phyloP scores from a whole-genome alignment of 257 asterid genomes.

The Lithospermum erythrorhizon region DNA sequence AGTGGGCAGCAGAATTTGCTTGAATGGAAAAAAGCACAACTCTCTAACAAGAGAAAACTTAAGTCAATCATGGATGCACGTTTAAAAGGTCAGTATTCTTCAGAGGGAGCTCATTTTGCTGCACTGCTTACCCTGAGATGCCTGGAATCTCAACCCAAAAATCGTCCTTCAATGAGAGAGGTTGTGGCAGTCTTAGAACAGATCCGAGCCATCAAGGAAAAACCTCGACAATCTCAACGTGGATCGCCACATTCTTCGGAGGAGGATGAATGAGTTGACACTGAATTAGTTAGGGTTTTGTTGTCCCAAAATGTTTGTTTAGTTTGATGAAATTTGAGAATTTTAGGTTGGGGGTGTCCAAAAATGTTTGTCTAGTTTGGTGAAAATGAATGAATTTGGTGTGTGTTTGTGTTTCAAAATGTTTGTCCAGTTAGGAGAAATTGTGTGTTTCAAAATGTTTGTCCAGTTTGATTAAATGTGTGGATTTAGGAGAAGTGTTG shows the following conservation, averaged over 20 bases:
- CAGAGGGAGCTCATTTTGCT: conserved; percentile 19
- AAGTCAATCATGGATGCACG: conserved; percentile 29
- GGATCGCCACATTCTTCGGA: conserved; percentile 11
- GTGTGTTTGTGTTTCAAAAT: too few species aligned
- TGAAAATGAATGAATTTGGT: too few species aligned
- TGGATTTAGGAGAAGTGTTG: too few species aligned
- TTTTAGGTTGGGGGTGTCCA: too few species aligned
- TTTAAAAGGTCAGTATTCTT: conserved; percentile 30
- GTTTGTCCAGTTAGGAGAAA: too few species aligned
- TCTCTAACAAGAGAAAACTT: conserved; percentile 19
- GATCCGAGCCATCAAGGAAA: conserved; percentile 18
- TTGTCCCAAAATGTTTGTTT: too few species aligned
- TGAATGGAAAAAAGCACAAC: conserved; percentile 23
- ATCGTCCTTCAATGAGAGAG: conserved; percentile 34
- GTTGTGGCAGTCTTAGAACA: conserved; percentile 31
- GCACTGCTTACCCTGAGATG: conserved; percentile 31
- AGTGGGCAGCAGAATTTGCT: conserved; percentile 22
- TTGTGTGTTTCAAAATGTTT: too few species aligned
- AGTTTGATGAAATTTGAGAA: too few species aligned
- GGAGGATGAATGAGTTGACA: too few species aligned
- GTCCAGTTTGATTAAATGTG: too few species aligned
- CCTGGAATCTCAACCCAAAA: conserved; percentile 25
- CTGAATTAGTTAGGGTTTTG: too few species aligned
- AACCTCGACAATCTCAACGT: conserved; percentile 12
- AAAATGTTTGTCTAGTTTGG: too few species aligned